A percentile compares a stretch with the other conserved stretches of the same genome.
Conservation (phyloP, 768 basidiomycete genomes). For the Boletellus emodensis region DNA sequence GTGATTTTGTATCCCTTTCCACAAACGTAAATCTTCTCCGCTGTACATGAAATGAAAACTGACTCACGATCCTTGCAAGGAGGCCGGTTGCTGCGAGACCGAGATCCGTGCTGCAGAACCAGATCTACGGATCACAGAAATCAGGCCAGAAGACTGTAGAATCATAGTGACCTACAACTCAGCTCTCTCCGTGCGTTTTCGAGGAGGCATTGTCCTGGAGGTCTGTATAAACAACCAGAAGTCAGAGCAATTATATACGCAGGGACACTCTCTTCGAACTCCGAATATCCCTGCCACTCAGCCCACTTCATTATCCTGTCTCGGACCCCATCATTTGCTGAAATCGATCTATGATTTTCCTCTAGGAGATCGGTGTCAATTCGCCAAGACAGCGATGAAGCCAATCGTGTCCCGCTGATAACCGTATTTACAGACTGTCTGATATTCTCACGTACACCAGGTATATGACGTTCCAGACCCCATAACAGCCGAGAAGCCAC, state of each 20-base stretch:
- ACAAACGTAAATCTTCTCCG: too few species aligned
- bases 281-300: background rate
- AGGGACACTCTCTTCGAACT: background rate
- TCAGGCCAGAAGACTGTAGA: background rate
- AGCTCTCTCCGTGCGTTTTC: background rate
- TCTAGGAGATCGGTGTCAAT: conserved; percentile 2
- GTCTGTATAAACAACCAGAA: too few species aligned
- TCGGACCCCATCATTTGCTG: background rate
- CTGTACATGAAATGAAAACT: too few species aligned
- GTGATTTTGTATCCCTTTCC: background rate
- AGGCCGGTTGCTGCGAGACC: background rate
- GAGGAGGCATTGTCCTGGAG: background rate
- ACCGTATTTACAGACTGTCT: background rate
- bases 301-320: conserved; percentile 2
- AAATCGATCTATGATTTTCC: background rate
- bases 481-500: background rate
- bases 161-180: too few species aligned
- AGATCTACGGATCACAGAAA: background rate
- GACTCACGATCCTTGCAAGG: background rate
- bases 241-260: too few species aligned
- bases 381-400: conserved; percentile 5
- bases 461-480: background rate
- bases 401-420: background rate
- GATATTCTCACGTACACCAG: background rate
- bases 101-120: background rate